These are phyloP conservation scores for Picea engelmannii DNA, from an alignment of 83 land plant species.

Conservation along the genomic window DNA sequence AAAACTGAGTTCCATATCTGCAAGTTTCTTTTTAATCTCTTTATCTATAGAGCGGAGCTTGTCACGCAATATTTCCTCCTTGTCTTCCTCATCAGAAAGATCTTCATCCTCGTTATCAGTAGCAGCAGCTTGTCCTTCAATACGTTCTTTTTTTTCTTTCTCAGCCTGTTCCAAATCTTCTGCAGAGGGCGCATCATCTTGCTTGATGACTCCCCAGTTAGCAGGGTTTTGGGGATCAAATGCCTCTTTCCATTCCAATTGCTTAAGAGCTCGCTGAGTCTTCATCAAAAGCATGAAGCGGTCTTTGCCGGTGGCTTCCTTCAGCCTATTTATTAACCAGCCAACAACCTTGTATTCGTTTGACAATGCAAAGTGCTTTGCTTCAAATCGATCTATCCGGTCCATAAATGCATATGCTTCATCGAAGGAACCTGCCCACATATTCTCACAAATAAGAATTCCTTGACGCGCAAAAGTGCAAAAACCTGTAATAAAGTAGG, in stretches of 20 bases:
- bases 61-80: conserved; percentile 44
- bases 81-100: conserved; percentile 43
- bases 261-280: conserved; percentile 58
- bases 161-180: conserved; percentile 30
- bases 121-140: conserved; percentile 14
- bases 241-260: conserved; percentile 51
- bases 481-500: neutral
- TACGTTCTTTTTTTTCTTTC: conserved; percentile 19
- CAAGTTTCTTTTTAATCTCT: conserved; percentile 58
- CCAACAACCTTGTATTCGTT: conserved; percentile 67
- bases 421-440: conserved; percentile 47
- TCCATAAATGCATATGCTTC: conserved; percentile 58
- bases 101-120: conserved; percentile 47
- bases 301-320: conserved; percentile 62
- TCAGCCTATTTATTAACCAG: conserved; percentile 64
- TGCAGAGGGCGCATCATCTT: conserved; percentile 27
- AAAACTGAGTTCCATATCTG: conserved; percentile 56
- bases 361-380: conserved; percentile 38
- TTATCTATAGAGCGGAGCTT: conserved; percentile 58
- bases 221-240: conserved; percentile 68
- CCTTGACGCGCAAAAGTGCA: neutral
- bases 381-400: conserved; percentile 55
- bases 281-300: conserved; percentile 61
- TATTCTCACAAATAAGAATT: neutral
- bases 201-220: conserved; percentile 52